Percentiles rank a stretch among this genome's conserved stretches.
Conservation (phyloP, 129 eudicot genomes). For the Arctium minus region DNA sequence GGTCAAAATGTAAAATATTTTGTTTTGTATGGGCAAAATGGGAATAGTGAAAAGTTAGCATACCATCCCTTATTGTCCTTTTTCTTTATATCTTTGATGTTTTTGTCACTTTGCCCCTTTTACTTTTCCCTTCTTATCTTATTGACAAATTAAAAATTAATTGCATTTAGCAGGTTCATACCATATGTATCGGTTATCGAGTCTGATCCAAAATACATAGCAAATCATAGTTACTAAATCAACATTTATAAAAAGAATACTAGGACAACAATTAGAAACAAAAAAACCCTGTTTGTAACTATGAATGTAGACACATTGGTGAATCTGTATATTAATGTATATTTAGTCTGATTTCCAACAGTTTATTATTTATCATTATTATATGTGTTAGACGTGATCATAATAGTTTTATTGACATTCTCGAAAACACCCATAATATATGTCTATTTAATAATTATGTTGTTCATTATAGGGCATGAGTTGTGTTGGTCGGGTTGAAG, state of each 20-base stretch:
- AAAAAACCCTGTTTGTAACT: background rate
- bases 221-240: background rate
- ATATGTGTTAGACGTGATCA: background rate
- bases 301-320: background rate
- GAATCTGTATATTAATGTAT: background rate
- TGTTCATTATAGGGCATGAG: background rate
- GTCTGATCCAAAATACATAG: no score
- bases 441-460: background rate
- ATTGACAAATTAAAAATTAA: background rate
- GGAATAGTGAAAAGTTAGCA: conserved; percentile 25
- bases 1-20: conserved; percentile 8
- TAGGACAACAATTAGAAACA: background rate
- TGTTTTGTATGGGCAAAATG: conserved; percentile 12
- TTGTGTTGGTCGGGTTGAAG: no score
- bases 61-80: background rate
- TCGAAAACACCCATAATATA: background rate
- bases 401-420: background rate
- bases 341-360: background rate
- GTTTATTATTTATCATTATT: background rate
- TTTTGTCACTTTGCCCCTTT: background rate
- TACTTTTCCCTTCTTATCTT: background rate
- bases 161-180: background rate
- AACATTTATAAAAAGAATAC: no score
- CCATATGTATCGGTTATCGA: background rate
- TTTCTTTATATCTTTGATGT: background rate